Conservation (phyloP, 2,329 filamentous ascomycete species). For the Chrysoporthe deuterocubensis region DNA sequence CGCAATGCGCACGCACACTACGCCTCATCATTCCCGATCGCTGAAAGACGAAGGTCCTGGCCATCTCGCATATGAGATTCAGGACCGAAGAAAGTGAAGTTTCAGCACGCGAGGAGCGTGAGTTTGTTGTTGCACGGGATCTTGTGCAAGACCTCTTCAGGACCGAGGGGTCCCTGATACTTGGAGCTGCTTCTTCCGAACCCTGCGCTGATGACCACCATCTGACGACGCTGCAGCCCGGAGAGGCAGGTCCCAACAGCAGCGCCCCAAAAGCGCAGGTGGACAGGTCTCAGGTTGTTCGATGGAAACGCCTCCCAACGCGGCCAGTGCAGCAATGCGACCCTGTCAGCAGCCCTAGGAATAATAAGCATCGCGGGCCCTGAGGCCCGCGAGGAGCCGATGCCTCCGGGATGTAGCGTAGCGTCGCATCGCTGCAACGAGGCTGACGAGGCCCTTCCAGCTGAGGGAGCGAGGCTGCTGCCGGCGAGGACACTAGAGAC, state of each 20-base stretch:
- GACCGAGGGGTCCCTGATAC: neutral
- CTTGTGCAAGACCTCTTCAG: neutral
- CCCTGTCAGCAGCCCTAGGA: constrained; percentile 1
- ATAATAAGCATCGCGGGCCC: constrained; percentile 7
- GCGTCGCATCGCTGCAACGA: constrained; percentile 5
- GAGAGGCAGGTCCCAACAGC: constrained; percentile 3
- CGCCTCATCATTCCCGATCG: too few relatives aligned
- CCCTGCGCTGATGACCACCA: neutral
- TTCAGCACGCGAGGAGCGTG: too few relatives aligned
- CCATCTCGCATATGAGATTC: neutral
- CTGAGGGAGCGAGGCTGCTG: constrained; percentile 9
- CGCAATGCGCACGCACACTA: too few relatives aligned
- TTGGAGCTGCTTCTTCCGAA: neutral
- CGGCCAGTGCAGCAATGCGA: constrained; percentile 1
- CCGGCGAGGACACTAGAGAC: neutral
- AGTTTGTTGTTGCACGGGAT: neutral
- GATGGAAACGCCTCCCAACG: neutral
- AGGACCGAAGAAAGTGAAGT: too few relatives aligned
- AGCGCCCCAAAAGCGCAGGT: constrained; percentile 4
- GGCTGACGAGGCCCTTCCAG: neutral
- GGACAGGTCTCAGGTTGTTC: neutral
- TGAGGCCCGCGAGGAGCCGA: constrained; percentile 7
- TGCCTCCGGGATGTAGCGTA: neutral
- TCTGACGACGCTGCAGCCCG: neutral
- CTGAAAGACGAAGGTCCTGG: neutral